Conservation (phyloP, 306 rosid genomes). For the Fragaria iinumae region DNA sequence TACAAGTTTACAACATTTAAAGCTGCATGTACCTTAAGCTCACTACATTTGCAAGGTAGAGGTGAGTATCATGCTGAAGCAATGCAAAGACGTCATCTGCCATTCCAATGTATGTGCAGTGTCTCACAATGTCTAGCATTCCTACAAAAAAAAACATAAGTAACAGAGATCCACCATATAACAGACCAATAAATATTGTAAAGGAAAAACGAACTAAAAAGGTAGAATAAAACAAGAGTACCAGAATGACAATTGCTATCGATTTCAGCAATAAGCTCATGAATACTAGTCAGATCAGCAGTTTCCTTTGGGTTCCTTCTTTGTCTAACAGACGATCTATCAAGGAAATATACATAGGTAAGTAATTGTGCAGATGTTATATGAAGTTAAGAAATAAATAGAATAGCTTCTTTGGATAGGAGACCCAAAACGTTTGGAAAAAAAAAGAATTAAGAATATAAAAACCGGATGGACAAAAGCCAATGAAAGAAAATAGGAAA, state of each 20-base stretch:
- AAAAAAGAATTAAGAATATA: not conserved
- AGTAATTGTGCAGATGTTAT: conserved; percentile 6
- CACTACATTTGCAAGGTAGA: conserved; percentile 86
- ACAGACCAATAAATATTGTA: conserved; percentile 1
- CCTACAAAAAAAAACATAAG: conserved; percentile 42
- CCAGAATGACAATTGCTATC: conserved; percentile 67
- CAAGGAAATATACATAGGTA: conserved; percentile 16
- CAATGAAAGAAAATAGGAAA: not conserved
- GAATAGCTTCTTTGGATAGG: too few relatives aligned
- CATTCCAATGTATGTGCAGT: conserved; percentile 91
- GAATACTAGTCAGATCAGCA: conserved; percentile 68
- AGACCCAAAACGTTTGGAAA: not conserved
- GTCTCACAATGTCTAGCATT: conserved; percentile 70
- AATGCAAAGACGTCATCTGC: conserved; percentile 82
- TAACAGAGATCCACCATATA: conserved; percentile 8
- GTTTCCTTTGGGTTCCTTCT: conserved; percentile 85
- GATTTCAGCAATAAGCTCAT: conserved; percentile 71
- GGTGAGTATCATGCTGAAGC: conserved; percentile 91
- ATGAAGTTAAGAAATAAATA: not conserved
- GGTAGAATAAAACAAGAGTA: conserved; percentile 15
- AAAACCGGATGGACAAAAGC: not conserved
- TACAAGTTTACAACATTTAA: not conserved
- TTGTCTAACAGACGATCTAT: conserved; percentile 77
- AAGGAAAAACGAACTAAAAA: not conserved
- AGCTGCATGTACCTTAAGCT: conserved; percentile 66